These are phyloP conservation scores for Sporothrix pallida DNA, from an alignment of 2,329 filamentous ascomycete species.

Conservation along the genomic window DNA sequence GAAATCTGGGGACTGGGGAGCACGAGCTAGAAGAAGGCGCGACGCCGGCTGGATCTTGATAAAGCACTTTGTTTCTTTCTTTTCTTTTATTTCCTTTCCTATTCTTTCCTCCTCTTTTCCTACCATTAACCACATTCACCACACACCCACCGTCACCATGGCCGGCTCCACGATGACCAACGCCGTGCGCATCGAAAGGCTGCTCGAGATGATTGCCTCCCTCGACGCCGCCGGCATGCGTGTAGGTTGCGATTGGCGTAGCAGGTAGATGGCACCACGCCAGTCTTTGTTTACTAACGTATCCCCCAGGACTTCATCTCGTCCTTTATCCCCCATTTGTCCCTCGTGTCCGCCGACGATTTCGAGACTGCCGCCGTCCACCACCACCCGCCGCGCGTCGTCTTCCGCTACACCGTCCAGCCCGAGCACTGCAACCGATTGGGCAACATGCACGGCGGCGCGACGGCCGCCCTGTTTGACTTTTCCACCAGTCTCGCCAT, in stretches of 20 bases:
- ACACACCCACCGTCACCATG: neutral
- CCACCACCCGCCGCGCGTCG: slow-evolving; percentile 31
- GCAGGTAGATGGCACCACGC: neutral
- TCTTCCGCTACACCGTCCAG: slow-evolving; percentile 56
- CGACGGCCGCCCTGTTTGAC: slow-evolving; percentile 71
- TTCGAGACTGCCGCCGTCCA: slow-evolving; percentile 10
- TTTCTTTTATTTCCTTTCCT: no score
- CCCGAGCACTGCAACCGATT: slow-evolving; percentile 59
- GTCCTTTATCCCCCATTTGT: slow-evolving; percentile 50
- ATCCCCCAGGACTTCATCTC: slow-evolving; percentile 49
- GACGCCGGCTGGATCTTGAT: no score
- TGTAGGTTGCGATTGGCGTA: slow-evolving; percentile 8
- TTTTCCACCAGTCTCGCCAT: slow-evolving; percentile 66
- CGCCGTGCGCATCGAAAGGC: slow-evolving; percentile 27
- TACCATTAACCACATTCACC: no score
- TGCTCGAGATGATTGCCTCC: slow-evolving; percentile 30
- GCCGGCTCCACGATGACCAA: slow-evolving; percentile 25
- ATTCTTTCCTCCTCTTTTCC: no score
- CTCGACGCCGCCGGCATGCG: neutral
- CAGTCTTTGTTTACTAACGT: neutral
- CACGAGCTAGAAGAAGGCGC: no score
- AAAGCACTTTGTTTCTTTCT: no score
- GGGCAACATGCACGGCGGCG: slow-evolving; percentile 66
- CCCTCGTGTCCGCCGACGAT: slow-evolving; percentile 47
- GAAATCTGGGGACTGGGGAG: no score